Conservation (phyloP, 495 filamentous ascomycete species). For the Podospora tetraspora region DNA sequence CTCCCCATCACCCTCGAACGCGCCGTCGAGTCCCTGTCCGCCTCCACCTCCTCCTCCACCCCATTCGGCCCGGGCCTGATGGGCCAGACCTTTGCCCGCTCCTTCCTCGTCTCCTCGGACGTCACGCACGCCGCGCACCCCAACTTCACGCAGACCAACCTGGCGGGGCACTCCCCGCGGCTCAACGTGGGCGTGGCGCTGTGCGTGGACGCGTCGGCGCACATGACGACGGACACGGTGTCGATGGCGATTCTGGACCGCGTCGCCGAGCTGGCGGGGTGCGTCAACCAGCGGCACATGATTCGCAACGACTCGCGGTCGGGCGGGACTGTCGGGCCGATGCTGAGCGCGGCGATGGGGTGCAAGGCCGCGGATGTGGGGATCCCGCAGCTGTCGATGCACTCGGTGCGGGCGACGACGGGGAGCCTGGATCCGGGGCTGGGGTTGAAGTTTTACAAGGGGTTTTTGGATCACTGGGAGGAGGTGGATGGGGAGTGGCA, state of each 20-base stretch:
- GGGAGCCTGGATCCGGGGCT: constrained; percentile 82
- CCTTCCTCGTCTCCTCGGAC: constrained; percentile 88
- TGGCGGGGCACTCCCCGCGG: constrained; percentile 75
- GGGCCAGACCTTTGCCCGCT: constrained; percentile 82
- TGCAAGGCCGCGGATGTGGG: constrained; percentile 85
- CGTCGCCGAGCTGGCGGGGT: constrained; percentile 63
- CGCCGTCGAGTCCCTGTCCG: constrained; percentile 62
- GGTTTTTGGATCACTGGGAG: constrained; percentile 85
- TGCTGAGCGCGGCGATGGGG: constrained; percentile 75
- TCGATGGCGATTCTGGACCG: constrained; percentile 69
- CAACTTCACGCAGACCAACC: constrained; percentile 78
- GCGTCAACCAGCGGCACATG: constrained; percentile 81
- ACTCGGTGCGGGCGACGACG: constrained; percentile 85
- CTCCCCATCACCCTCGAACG: constrained; percentile 73
- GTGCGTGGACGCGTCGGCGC: constrained; percentile 80
- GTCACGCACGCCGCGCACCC: constrained; percentile 94
- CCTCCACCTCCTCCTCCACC: constrained; percentile 19
- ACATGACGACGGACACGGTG: constrained; percentile 86
- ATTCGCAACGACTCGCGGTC: constrained; percentile 85
- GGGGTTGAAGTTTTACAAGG: constrained; percentile 82
- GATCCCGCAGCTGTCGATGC: constrained; percentile 91
- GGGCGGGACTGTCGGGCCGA: constrained; percentile 93
- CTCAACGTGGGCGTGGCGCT: constrained; percentile 88
- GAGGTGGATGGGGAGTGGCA: constrained; percentile 78
- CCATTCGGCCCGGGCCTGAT: constrained; percentile 60